Conservation (phyloP, 164 flowering plant genomes). For the Echeveria elegans region DNA sequence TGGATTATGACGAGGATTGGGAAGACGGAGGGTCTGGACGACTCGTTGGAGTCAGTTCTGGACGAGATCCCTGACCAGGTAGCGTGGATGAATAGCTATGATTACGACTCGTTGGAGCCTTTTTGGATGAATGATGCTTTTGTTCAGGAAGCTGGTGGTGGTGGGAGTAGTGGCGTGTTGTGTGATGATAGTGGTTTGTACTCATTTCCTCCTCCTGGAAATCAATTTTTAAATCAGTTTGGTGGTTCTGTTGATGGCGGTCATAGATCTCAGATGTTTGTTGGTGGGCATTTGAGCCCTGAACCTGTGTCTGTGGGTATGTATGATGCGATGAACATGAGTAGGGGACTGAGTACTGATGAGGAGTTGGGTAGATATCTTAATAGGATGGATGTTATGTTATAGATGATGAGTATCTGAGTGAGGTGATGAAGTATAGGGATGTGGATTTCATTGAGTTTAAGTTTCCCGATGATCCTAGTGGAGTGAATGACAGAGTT, state of each 20-base stretch:
- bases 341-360: background rate
- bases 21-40: background rate
- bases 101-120: background rate
- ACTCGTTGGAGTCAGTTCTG: background rate
- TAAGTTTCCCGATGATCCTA: background rate
- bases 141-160: background rate
- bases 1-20: slow-evolving; percentile 1
- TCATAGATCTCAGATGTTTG: background rate
- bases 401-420: background rate
- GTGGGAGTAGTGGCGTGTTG: background rate
- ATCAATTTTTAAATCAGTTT: background rate
- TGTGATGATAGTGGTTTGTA: background rate
- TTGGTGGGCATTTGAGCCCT: background rate
- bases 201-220: background rate
- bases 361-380: background rate
- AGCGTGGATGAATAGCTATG: background rate
- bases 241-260: background rate
- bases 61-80: background rate
- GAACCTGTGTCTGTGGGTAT: background rate
- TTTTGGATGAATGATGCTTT: background rate
- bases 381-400: background rate
- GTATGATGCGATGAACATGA: background rate
- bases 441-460: background rate
- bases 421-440: background rate
- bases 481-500: background rate